These are phyloP conservation scores for Prunus mume DNA, from an alignment of 306 rosid genomes.

Conservation along the genomic window DNA sequence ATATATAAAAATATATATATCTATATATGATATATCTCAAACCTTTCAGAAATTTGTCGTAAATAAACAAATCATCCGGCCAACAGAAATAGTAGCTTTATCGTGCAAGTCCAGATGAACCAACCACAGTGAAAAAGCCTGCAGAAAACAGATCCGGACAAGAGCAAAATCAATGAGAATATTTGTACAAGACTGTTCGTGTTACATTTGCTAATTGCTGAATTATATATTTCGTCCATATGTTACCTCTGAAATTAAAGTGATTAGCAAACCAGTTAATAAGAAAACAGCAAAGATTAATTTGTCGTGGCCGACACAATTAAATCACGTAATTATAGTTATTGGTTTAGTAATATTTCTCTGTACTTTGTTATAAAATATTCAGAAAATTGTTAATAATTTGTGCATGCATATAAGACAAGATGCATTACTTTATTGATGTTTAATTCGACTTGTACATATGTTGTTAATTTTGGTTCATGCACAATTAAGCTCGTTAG, in stretches of 20 bases:
- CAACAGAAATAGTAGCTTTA: background rate
- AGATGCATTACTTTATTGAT: background rate
- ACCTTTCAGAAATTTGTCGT: background rate
- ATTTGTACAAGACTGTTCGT: too few species aligned
- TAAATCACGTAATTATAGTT: too few species aligned
- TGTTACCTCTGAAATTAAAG: too few species aligned
- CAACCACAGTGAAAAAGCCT: background rate
- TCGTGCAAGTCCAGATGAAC: background rate
- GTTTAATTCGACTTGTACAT: background rate
- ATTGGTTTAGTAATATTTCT: too few species aligned
- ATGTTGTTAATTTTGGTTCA: slow-evolving; percentile 8
- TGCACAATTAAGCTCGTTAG: slow-evolving; percentile 3
- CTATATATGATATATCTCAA: background rate
- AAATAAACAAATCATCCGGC: background rate
- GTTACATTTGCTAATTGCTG: too few species aligned
- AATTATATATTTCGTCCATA: too few species aligned
- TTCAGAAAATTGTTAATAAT: background rate
- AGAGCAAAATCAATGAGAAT: background rate
- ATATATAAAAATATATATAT: background rate
- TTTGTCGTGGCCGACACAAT: too few species aligned
- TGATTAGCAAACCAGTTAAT: too few species aligned
- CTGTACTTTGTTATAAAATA: too few species aligned
- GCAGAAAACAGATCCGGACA: background rate
- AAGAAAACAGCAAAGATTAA: too few species aligned
- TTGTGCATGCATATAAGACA: background rate